Conservation (phyloP, 2,329 filamentous ascomycete species). For the Ophiostoma tasmaniense region DNA sequence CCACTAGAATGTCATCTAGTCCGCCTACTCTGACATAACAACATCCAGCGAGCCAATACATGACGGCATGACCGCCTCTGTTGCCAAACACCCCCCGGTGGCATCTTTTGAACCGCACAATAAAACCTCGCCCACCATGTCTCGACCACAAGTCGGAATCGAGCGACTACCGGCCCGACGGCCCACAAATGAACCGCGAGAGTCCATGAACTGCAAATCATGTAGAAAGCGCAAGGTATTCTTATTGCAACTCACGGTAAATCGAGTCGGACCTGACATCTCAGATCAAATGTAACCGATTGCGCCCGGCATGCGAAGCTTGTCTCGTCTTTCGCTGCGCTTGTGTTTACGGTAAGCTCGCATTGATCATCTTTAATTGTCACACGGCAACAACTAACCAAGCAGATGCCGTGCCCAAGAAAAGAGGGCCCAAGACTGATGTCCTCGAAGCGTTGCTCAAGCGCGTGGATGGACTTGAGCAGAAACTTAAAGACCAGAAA, state of each 20-base stretch:
- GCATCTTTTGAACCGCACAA: constrained; percentile 30
- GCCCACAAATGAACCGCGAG: constrained; percentile 65
- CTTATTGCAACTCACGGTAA: not conserved
- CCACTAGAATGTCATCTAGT: not conserved
- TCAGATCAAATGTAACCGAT: constrained; percentile 85
- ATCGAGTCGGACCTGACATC: not conserved
- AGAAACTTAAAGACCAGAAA: constrained; percentile 60
- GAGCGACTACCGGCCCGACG: constrained; percentile 66
- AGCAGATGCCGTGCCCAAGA: constrained; percentile 78
- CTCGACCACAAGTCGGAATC: constrained; percentile 71
- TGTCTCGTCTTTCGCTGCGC: constrained; percentile 84
- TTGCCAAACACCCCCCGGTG: constrained; percentile 35
- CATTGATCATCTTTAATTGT: no score
- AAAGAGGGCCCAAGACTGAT: constrained; percentile 82
- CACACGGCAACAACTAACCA: no score
- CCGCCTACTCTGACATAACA: not conserved
- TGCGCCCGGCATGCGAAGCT: constrained; percentile 77
- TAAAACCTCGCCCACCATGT: constrained; percentile 48
- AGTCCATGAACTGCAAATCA: constrained; percentile 94
- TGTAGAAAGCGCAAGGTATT: constrained; percentile 81
- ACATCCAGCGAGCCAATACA: not conserved
- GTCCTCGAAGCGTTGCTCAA: constrained; percentile 77
- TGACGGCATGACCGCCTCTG: constrained; percentile 32
- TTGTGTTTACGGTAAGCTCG: constrained; percentile 72
- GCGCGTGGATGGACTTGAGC: constrained; percentile 76